Conservation (phyloP, 208 protist species). For the Leptomonas seymouri region DNA sequence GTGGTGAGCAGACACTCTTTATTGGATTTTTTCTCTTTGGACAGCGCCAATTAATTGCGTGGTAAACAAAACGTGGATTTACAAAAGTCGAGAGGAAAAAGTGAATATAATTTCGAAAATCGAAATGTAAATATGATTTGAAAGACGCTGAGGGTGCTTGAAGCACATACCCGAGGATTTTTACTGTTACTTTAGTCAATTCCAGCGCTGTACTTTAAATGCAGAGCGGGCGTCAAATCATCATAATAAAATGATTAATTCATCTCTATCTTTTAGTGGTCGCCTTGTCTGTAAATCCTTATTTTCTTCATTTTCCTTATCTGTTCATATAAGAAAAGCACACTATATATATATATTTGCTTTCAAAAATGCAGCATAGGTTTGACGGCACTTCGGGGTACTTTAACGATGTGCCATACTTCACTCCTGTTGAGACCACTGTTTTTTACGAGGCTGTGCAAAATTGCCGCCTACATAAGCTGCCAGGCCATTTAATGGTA, state of each 20-base stretch:
- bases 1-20: constrained; percentile 33
- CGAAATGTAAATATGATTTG: no score
- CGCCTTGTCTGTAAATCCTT: no score
- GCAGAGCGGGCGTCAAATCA: no score
- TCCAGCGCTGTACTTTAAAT: no score
- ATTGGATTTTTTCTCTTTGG: constrained; percentile 8
- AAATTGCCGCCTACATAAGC: constrained; percentile 53
- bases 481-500: constrained; percentile 58
- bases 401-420: constrained; percentile 78
- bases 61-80: background rate
- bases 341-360: no score
- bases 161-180: no score
- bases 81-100: background rate
- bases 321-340: no score
- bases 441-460: constrained; percentile 63
- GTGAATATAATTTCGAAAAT: background rate
- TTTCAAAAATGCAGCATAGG: constrained; percentile 5
- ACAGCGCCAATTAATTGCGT: background rate
- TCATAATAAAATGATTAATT: no score
- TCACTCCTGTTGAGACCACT: constrained; percentile 58
- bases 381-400: constrained; percentile 52
- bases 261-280: no score
- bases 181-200: no score
- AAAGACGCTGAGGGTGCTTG: no score
- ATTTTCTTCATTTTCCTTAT: no score